Conservation (phyloP, 192 early-diverging fungal species). For the Umbelopsis isabellina region DNA sequence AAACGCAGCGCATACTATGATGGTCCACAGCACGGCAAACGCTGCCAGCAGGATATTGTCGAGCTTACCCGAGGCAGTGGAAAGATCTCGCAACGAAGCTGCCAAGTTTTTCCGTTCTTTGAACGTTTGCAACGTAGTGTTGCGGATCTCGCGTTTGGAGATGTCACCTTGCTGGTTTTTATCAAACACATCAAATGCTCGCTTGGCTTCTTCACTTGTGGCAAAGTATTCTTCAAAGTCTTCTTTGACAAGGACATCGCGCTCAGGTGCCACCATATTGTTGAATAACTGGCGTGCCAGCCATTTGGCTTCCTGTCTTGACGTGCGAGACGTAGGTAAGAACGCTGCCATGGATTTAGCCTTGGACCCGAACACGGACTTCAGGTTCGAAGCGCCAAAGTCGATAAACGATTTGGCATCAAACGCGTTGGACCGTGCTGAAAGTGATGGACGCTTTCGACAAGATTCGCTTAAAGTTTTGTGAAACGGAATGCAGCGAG, state of each 20-base stretch:
- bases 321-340: neutral
- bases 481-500: neutral
- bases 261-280: slow-evolving; percentile 31
- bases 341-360: neutral
- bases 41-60: slow-evolving; percentile 67
- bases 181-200: slow-evolving; percentile 90
- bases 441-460: neutral
- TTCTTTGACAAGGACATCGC: slow-evolving; percentile 64
- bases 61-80: slow-evolving; percentile 82
- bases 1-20: slow-evolving; percentile 49
- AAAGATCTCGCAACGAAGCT: slow-evolving; percentile 77
- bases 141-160: slow-evolving; percentile 80
- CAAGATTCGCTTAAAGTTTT: neutral
- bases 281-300: slow-evolving; percentile 39
- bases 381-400: slow-evolving; percentile 8
- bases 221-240: slow-evolving; percentile 81
- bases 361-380: neutral
- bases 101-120: slow-evolving; percentile 77
- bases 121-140: slow-evolving; percentile 77
- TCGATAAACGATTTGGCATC: slow-evolving; percentile 11
- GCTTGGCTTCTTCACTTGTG: slow-evolving; percentile 68
- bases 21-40: slow-evolving; percentile 55
- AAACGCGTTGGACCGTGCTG: neutral
- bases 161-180: slow-evolving; percentile 87
- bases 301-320: slow-evolving; percentile 36